phyloP scores from a whole-genome alignment of 164 flowering plant genomes.

The Aristolochia contorta region DNA sequence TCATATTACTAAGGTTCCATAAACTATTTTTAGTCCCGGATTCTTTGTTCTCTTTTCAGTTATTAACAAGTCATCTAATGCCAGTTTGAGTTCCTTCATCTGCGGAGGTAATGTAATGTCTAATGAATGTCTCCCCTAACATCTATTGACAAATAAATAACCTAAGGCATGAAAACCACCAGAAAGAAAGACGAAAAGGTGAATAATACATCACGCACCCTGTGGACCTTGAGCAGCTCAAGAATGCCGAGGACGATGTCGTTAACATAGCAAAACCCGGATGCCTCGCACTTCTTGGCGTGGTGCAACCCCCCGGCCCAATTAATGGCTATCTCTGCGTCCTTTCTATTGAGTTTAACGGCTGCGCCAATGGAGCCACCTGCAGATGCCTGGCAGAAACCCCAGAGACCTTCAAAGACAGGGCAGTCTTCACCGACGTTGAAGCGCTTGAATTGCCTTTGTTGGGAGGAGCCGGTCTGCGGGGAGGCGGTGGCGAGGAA shows the following conservation, averaged over 20 bases:
- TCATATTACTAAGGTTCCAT: too few species aligned
- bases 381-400: slow-evolving; percentile 45
- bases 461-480: slow-evolving; percentile 20
- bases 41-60: too few species aligned
- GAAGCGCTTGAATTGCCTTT: slow-evolving; percentile 30
- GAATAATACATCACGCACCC: slow-evolving; percentile 16
- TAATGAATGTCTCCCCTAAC: too few species aligned
- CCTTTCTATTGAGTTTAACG: slow-evolving; percentile 36
- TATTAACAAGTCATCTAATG: too few species aligned
- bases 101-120: too few species aligned
- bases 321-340: slow-evolving; percentile 48
- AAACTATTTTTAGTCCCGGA: too few species aligned
- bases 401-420: slow-evolving; percentile 44
- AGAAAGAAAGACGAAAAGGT: not conserved
- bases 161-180: too few species aligned
- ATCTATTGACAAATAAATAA: too few species aligned
- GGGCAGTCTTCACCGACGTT: slow-evolving; percentile 65
- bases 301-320: slow-evolving; percentile 67
- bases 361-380: slow-evolving; percentile 54
- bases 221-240: slow-evolving; percentile 43
- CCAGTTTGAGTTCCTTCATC: too few species aligned
- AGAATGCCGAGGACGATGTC: slow-evolving; percentile 57
- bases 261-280: slow-evolving; percentile 59
- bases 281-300: slow-evolving; percentile 57
- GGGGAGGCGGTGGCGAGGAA: slow-evolving; percentile 42